A percentile compares a stretch with the other conserved stretches of the same genome.
Conservation (phyloP, 148 eudicot genomes). For the Chenopodium quinoa region DNA sequence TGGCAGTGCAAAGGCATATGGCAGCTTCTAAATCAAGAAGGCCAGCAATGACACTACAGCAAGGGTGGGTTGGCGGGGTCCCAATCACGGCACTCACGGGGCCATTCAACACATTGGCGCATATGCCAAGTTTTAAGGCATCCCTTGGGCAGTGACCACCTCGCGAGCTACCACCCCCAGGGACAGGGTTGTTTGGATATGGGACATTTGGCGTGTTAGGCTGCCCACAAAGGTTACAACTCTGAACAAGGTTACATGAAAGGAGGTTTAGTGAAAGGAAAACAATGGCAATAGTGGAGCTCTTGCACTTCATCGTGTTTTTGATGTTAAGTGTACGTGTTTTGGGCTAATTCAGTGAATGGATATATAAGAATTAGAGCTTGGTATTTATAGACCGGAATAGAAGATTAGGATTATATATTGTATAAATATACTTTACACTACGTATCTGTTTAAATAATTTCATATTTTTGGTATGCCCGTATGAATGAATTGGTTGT, state of each 20-base stretch:
- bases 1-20: constrained; percentile 47
- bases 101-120: constrained; percentile 44
- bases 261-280: constrained; percentile 36
- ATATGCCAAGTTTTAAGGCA: constrained; percentile 51
- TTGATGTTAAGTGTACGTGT: background rate
- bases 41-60: constrained; percentile 42
- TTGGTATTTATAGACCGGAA: background rate
- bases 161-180: background rate
- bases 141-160: constrained; percentile 42
- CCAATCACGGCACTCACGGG: constrained; percentile 38
- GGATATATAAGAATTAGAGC: background rate
- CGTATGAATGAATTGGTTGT: too few species aligned
- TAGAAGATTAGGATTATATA: background rate
- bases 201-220: constrained; percentile 14
- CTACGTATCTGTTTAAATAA: too few species aligned
- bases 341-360: background rate
- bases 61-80: constrained; percentile 30
- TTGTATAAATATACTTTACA: too few species aligned
- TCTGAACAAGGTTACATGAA: constrained; percentile 31
- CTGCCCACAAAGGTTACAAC: constrained; percentile 26
- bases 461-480: too few species aligned
- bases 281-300: constrained; percentile 13
- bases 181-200: constrained; percentile 11
- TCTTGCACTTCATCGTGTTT: constrained; percentile 1
- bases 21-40: constrained; percentile 44